Evolutionary conservation across 2,329 filamentous ascomycete species (phyloP).

Genomic region (Ceratocystis destructans): DNA sequence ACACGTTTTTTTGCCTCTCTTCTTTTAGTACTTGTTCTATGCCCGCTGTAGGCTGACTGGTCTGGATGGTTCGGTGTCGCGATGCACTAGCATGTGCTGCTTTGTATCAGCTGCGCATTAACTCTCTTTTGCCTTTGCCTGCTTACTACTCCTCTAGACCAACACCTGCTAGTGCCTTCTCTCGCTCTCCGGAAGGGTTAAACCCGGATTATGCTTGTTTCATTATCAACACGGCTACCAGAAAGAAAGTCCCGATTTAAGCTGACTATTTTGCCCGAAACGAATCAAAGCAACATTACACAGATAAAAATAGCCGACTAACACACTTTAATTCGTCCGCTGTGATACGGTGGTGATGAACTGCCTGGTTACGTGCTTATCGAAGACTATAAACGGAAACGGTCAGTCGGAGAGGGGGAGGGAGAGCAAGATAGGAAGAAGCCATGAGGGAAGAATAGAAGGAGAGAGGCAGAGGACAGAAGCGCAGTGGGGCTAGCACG

Average conservation of each 20-base stretch:
- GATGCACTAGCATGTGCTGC: background rate
- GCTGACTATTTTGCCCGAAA: background rate
- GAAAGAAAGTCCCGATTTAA: background rate
- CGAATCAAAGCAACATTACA: background rate
- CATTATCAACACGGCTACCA: background rate
- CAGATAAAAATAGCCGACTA: background rate
- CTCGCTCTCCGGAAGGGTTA: background rate
- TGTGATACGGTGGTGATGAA: background rate
- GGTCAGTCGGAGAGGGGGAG: too few relatives aligned
- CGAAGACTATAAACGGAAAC: too few relatives aligned
- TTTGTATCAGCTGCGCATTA: background rate
- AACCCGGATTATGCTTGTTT: slow-evolving; percentile 3
- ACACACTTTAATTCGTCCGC: slow-evolving; percentile 4
- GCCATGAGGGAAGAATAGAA: too few relatives aligned
- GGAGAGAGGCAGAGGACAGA: too few relatives aligned
- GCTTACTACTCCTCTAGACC: background rate
- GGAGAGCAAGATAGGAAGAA: too few relatives aligned
- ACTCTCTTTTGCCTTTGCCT: background rate
- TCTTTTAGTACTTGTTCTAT: too few relatives aligned
- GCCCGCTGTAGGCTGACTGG: too few relatives aligned
- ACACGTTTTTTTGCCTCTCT: too few relatives aligned
- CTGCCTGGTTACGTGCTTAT: too few relatives aligned
- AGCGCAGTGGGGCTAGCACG: too few relatives aligned
- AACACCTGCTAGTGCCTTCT: background rate
- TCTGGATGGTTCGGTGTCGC: too few relatives aligned